Percentiles rank a stretch among this genome's conserved stretches.
Conservation (phyloP, 495 filamentous ascomycete species). For the Letharia columbiana region DNA sequence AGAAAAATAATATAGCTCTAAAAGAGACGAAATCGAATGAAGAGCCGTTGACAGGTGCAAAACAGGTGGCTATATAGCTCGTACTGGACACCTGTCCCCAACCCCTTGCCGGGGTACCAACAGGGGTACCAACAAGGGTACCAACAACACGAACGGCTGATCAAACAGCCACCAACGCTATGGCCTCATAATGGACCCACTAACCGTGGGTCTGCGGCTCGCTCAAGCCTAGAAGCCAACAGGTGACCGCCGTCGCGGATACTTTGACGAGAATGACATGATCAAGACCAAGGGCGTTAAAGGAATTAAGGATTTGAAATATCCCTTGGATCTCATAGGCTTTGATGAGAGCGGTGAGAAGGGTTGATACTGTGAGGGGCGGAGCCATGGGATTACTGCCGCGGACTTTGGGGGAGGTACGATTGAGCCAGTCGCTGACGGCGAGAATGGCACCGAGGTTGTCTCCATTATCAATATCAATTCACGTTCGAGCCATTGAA, state of each 20-base stretch:
- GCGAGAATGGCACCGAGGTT: slow-evolving; percentile 38
- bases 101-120: no score
- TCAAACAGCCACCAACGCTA: no score
- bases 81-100: no score
- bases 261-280: slow-evolving; percentile 41
- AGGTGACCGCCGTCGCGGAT: slow-evolving; percentile 34
- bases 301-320: slow-evolving; percentile 34
- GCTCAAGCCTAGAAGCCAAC: slow-evolving; percentile 33
- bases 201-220: slow-evolving; percentile 29
- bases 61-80: no score
- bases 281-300: slow-evolving; percentile 38
- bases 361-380: slow-evolving; percentile 28
- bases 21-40: no score
- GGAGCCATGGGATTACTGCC: not conserved
- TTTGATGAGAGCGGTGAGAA: slow-evolving; percentile 34
- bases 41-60: no score
- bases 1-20: no score
- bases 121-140: no score
- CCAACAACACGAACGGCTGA: no score
- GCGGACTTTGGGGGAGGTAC: slow-evolving; percentile 6
- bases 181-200: no score
- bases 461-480: slow-evolving; percentile 22
- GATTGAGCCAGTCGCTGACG: slow-evolving; percentile 32
- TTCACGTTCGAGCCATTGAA: no score
- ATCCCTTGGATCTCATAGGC: slow-evolving; percentile 43